A percentile compares a stretch with the other conserved stretches of the same genome.
These are phyloP conservation scores for Patellaria atrata DNA, from an alignment of 495 filamentous ascomycete genomes.

Conservation along the genomic window DNA sequence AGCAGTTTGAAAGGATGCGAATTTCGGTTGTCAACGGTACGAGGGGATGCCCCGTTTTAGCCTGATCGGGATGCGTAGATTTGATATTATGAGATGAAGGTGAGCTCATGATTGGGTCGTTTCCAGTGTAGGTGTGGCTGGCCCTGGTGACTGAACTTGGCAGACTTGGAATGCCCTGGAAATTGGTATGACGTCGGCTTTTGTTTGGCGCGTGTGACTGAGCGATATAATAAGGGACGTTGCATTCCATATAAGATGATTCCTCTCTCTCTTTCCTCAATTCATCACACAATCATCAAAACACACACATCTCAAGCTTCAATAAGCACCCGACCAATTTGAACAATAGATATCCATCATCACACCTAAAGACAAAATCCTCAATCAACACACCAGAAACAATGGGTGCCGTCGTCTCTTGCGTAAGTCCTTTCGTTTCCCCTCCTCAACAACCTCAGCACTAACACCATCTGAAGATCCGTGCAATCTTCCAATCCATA, in stretches of 20 bases:
- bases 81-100: no score
- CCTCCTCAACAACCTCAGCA: not conserved
- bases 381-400: slow-evolving; percentile 29
- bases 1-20: no score
- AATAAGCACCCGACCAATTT: slow-evolving; percentile 1
- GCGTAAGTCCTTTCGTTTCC: slow-evolving; percentile 47
- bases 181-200: not conserved
- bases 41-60: no score
- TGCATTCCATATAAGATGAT: not conserved
- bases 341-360: not conserved
- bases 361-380: slow-evolving; percentile 16
- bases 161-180: slow-evolving; percentile 1
- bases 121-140: no score
- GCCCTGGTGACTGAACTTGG: not conserved
- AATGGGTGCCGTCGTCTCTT: slow-evolving; percentile 94
- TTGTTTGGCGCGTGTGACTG: not conserved
- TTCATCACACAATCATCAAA: slow-evolving; percentile 1
- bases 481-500: slow-evolving; percentile 66
- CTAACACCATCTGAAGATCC: slow-evolving; percentile 42
- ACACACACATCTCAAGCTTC: not conserved
- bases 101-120: no score
- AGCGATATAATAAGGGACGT: not conserved
- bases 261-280: not conserved
- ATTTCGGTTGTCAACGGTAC: no score
- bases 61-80: no score